These are phyloP conservation scores for Leccinum obscurum DNA, from an alignment of 768 basidiomycete genomes.

Conservation along the genomic window DNA sequence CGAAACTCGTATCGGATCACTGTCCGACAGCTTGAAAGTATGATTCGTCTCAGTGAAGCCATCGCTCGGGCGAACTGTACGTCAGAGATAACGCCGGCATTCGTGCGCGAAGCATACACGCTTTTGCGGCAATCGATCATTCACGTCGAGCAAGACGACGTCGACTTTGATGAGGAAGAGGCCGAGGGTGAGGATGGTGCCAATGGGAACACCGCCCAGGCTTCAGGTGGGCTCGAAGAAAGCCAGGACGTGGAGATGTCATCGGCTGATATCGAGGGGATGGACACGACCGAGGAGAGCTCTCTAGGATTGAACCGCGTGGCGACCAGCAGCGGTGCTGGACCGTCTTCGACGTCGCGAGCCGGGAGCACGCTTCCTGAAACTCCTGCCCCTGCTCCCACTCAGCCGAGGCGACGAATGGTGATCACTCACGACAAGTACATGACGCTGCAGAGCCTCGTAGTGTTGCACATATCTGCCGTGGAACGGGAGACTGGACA, in stretches of 20 bases:
- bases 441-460: slow-evolving; percentile 83
- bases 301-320: slow-evolving; percentile 41
- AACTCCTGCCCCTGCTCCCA: slow-evolving; percentile 36
- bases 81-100: slow-evolving; percentile 92
- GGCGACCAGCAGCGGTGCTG: slow-evolving; percentile 36
- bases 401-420: slow-evolving; percentile 70
- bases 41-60: slow-evolving; percentile 97
- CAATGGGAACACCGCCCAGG: slow-evolving; percentile 34
- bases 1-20: slow-evolving; percentile 96
- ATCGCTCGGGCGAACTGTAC: slow-evolving; percentile 97
- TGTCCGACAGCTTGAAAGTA: slow-evolving; percentile 95
- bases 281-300: slow-evolving; percentile 50
- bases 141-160: slow-evolving; percentile 98
- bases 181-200: slow-evolving; percentile 53
- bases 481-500: slow-evolving; percentile 72
- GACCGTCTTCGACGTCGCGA: slow-evolving; percentile 35
- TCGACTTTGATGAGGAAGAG: slow-evolving; percentile 96
- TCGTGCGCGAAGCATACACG: slow-evolving; percentile 94
- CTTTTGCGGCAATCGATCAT: slow-evolving; percentile 97
- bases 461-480: slow-evolving; percentile 79
- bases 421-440: slow-evolving; percentile 96
- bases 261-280: slow-evolving; percentile 55
- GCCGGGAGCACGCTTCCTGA: slow-evolving; percentile 30
- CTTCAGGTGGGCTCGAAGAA: slow-evolving; percentile 45
- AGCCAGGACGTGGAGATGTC: slow-evolving; percentile 67